Evolutionary conservation across 495 filamentous ascomycete genomes (phyloP), one percentile per base, ranked within the genome.

Genomic region (Penicillium soppii): DNA sequence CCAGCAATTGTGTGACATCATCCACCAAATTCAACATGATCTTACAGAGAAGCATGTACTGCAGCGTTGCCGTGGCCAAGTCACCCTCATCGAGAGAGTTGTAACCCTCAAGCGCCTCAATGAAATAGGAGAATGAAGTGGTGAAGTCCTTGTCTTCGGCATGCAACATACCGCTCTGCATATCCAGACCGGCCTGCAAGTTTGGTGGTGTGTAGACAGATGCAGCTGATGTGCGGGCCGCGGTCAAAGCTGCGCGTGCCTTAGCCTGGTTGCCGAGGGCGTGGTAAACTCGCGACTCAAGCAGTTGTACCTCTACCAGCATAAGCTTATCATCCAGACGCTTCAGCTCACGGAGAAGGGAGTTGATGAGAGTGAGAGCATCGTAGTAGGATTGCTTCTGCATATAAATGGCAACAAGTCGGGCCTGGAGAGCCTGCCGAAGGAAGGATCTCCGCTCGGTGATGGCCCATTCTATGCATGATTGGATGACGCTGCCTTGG

Each of bases 31-130:
- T 99, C 54, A 97, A 79, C 94, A 99, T 97, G 75, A 99, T 95
- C 79, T 97, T 97, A 81, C 94, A 97, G 23, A 99, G 84, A 27
- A 99, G 80, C 95, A 99, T 97, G 80, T 99, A 99, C 73, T 99
- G 95, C 55, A 99, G 76, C 21, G 94, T 89, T 7, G 92, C 86
- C 7, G 91, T 92, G 5, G 94, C 94, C 69, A 90, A 87, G 52
- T 81, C 77, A 6, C 85, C 72, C 57, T 92, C 89, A 53, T 99
- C 94, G 65, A 96, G 90, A 6, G 88, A 84, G 70, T 90, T 91
- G 73, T 97, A 97, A 37, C 94, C 94, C 64, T 99, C 94, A 44
- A 99, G 78, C 12, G 94, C 94, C 73, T 99, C 94, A 69, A 99
- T 96, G 73, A 99, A 99, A 76, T 99, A 99, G 37, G 90, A 95